Evolutionary conservation across 306 rosid species (phyloP), one percentile per base, ranked within the genome.

Genomic region (Hippophae gyantsensis): DNA sequence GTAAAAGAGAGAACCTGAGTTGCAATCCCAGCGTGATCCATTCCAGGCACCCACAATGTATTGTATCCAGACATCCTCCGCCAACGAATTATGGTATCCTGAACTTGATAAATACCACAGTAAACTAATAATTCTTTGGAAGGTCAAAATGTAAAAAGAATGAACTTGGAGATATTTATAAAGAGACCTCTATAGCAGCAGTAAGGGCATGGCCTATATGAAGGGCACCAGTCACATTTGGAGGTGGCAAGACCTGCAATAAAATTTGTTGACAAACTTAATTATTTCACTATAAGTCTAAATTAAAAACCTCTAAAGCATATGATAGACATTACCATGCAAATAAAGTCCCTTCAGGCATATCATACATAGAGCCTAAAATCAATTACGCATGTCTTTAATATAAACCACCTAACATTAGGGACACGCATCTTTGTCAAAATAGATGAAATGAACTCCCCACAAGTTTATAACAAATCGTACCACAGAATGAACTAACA

Each of bases 21-120:
- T n/a, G 99, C 99, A 55, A 88, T 88, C 69, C 97, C 97, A 8
- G 99, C 95, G 71, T 92, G 99, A 77, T 92, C 99, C 88, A 85
- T 77, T 70, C 95, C 90, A 72, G 99, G 99, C 69, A 92, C 95
- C 97, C 99, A 92, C 83, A 92, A 65, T 65, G 86, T 40, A 81
- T 92, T 92, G 81, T 75, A 85, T 61, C 99, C 97, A 48, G 85
- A 80, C 99, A 92, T 92, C 76, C 90, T 84, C 48, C 85, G 73
- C 99, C 99, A 92, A 10, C 99, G 89, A 64, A 92, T 92, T 68
- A 92, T 84, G 6, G 95, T 86, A 72, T 92, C 99, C 99, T 92
- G 77, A 68, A 78, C 38, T 52, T 32, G 73, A 79, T 13, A 68
- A 57, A 45, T 23, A 65, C 51, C 49, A 69, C 5, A 44, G 58